Base-by-base conservation (phyloP, 345 rosid species). In the Populus tremula region DNA sequence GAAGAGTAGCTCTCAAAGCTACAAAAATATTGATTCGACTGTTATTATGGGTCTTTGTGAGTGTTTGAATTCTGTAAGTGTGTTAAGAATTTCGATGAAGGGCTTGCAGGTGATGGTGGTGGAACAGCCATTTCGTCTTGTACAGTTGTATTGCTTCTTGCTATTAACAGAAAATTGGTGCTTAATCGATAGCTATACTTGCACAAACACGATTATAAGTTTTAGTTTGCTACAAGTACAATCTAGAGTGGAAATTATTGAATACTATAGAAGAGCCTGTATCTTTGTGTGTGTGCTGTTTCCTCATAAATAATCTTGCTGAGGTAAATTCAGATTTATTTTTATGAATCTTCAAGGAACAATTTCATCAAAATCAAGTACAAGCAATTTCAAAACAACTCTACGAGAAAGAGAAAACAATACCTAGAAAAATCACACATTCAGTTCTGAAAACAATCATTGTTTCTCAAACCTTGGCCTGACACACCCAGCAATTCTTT, bases 21-120 rank as follows among this genome's bases (percentile, higher is more conserved):
- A 20, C 12, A 54, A 20, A 36, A 54, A 20, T 13, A 29, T 14
- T 29, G 33, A 49, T 49, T 31, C 53, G n/a, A 8, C 35, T 61
- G 53, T 59, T 74, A 14, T 31, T 31, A 10, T 14, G 29, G 6
- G 23, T 68, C 16, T 31, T 68, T 38, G 17, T 68, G 49, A 68
- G 53, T 69, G 4, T 43, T 77, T 41, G 41, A 41, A 61, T 18
- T 77, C 53, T 67, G 49, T 35, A 36, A 68, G 79, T 76, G 73
- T 53, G 56, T 36, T 23, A 10, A 23, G 64, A 59, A 59, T 76
- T 54, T 68, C n/a, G 29, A 7, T 59, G 63, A 21, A 33, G 76
- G 63, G 76, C 54, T 62, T 56, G 75, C 39, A 45, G 63, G 21
- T 65, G 47, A 31, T 43, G 35, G 47, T 45, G 71, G 75, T 53